These are phyloP conservation scores for Akanthomyces dipterigenus DNA, from an alignment of 2,329 filamentous ascomycete genomes.

Conservation along the genomic window DNA sequence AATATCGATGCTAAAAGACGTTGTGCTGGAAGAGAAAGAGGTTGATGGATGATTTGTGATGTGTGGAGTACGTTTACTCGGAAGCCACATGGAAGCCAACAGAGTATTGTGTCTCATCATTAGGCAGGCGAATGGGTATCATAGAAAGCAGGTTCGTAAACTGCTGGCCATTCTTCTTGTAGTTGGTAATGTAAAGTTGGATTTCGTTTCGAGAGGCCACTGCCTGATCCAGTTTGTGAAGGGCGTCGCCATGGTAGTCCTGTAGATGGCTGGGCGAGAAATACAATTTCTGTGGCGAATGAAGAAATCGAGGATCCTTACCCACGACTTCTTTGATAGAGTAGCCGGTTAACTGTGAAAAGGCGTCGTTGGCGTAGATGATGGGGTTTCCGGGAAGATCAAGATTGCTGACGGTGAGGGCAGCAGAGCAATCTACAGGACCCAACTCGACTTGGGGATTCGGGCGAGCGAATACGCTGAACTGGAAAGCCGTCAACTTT, in stretches of 20 bases:
- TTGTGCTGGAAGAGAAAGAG: background rate
- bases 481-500: slow-evolving; percentile 24
- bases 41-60: background rate
- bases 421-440: slow-evolving; percentile 75
- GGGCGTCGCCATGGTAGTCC: slow-evolving; percentile 42
- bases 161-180: slow-evolving; percentile 68
- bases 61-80: background rate
- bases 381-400: slow-evolving; percentile 68
- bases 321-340: slow-evolving; percentile 66
- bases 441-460: slow-evolving; percentile 75
- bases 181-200: slow-evolving; percentile 61
- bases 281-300: slow-evolving; percentile 57
- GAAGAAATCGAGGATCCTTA: slow-evolving; percentile 78
- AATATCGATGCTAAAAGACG: background rate
- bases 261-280: background rate
- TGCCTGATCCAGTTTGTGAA: slow-evolving; percentile 46
- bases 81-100: slow-evolving; percentile 76
- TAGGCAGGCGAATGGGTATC: slow-evolving; percentile 68
- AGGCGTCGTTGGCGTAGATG: slow-evolving; percentile 77
- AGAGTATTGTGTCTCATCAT: slow-evolving; percentile 60
- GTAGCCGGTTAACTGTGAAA: slow-evolving; percentile 74
- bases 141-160: slow-evolving; percentile 84
- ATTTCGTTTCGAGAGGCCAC: slow-evolving; percentile 40
- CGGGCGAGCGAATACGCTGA: slow-evolving; percentile 60
- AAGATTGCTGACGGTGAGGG: slow-evolving; percentile 76